phyloP scores from a whole-genome alignment of 2,329 filamentous ascomycete species.

The Ilyonectria robusta region DNA sequence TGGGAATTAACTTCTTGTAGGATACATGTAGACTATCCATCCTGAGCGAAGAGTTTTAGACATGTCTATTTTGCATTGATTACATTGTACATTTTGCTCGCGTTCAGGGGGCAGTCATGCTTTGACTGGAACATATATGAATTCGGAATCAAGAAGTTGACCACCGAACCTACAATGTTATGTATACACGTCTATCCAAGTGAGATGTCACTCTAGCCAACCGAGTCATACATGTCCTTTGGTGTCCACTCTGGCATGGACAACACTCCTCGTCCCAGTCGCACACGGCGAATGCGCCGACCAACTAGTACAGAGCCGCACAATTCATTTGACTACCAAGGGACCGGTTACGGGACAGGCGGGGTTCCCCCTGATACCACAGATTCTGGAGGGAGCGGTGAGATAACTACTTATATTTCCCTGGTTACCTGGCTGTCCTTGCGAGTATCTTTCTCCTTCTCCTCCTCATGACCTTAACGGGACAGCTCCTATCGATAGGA shows the following conservation, averaged over 20 bases:
- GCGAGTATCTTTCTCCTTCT: background rate
- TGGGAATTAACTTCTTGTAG: conserved; percentile 95
- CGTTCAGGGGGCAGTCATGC: background rate
- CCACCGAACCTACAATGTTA: background rate
- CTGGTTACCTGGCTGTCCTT: background rate
- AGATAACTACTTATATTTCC: background rate
- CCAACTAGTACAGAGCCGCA: background rate
- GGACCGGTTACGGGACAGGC: background rate
- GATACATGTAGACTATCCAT: conserved; percentile 14
- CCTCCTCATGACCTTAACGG: background rate
- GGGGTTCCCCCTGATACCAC: background rate
- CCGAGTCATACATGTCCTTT: background rate
- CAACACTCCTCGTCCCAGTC: too few relatives aligned
- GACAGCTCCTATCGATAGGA: background rate
- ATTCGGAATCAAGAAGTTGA: background rate
- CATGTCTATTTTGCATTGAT: conserved; percentile 27
- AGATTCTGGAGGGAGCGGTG: background rate
- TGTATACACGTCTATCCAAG: background rate
- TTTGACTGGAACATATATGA: background rate
- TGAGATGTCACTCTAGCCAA: background rate
- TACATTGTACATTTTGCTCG: background rate
- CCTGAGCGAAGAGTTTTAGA: conserved; percentile 23
- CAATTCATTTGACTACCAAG: background rate
- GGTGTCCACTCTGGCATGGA: background rate
- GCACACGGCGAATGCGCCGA: background rate